Percentiles rank a stretch among this genome's conserved stretches.
Evolutionary conservation across 140 eudicot species (phyloP).

Genomic region (Ambrosia hybrid): DNA sequence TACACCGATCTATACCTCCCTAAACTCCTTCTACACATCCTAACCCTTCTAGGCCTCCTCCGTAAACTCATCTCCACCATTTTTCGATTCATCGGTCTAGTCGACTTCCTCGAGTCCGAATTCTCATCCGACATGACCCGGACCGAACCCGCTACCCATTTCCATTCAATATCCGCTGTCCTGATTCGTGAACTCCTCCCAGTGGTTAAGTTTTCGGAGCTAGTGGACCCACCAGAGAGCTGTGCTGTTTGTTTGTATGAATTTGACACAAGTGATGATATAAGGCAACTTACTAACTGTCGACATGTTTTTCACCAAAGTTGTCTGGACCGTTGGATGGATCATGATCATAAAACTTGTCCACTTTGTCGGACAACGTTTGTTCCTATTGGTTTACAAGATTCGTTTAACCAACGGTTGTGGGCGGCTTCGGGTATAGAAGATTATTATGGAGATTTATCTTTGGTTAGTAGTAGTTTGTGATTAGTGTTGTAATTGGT

Average conservation of each 20-base stretch:
- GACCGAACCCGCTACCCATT: slow-evolving; percentile 24
- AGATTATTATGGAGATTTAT: slow-evolving; percentile 60
- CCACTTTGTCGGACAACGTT: slow-evolving; percentile 65
- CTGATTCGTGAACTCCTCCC: slow-evolving; percentile 61
- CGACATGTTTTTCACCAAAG: slow-evolving; percentile 55
- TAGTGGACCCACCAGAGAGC: slow-evolving; percentile 44
- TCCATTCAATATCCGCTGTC: slow-evolving; percentile 46
- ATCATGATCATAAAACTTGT: slow-evolving; percentile 64
- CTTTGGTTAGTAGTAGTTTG: slow-evolving; percentile 37
- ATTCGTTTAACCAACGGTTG: slow-evolving; percentile 53
- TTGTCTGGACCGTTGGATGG: slow-evolving; percentile 84
- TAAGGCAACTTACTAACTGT: slow-evolving; percentile 60
- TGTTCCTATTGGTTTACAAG: slow-evolving; percentile 52
- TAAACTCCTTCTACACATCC: slow-evolving; percentile 38
- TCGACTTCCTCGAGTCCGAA: slow-evolving; percentile 54
- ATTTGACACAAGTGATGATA: slow-evolving; percentile 49
- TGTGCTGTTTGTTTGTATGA: slow-evolving; percentile 69
- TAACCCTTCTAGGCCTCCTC: slow-evolving; percentile 49
- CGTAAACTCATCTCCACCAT: slow-evolving; percentile 38
- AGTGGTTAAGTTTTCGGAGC: slow-evolving; percentile 48
- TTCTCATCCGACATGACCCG: slow-evolving; percentile 41
- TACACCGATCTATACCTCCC: slow-evolving; percentile 61
- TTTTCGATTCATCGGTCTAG: slow-evolving; percentile 40
- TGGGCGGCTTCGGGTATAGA: slow-evolving; percentile 74
- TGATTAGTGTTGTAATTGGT: slow-evolving; percentile 8